Percentiles rank a stretch among this genome's conserved stretches.
phyloP scores from a whole-genome alignment of 2,329 filamentous ascomycete species.

The Pseudohalonectria lignicola region DNA sequence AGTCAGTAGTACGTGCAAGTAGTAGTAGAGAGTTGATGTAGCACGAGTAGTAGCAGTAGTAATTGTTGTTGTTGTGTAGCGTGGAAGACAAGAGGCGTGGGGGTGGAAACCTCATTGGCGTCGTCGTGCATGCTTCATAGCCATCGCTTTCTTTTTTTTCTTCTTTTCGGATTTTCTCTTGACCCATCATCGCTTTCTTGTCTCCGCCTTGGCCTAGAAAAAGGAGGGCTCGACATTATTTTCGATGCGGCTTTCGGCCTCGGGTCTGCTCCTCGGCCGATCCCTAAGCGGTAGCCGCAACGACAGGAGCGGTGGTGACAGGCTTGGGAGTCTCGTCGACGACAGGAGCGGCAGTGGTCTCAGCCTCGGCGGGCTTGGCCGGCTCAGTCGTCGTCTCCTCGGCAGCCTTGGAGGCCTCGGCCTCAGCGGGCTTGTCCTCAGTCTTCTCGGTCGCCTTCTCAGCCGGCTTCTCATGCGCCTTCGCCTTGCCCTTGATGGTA shows the following conservation, averaged over 20 bases:
- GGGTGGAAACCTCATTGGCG: too few species aligned
- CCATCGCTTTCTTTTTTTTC: conserved; percentile 15
- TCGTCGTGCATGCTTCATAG: conserved; percentile 7
- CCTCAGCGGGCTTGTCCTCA: conserved; percentile 26
- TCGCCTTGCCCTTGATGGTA: conserved; percentile 38
- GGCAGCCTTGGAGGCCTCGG: conserved; percentile 21
- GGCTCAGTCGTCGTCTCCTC: conserved; percentile 9
- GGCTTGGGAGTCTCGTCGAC: conserved; percentile 22
- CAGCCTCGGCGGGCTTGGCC: conserved; percentile 12
- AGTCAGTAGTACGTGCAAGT: conserved; percentile 4
- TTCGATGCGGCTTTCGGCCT: not conserved
- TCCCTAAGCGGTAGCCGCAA: conserved; percentile 40
- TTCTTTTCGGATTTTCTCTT: too few species aligned
- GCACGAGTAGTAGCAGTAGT: conserved; percentile 7
- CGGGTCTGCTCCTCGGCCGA: conserved; percentile 2
- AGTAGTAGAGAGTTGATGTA: too few species aligned
- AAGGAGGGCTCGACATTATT: conserved; percentile 6
- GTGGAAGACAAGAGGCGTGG: too few species aligned
- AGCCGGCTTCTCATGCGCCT: conserved; percentile 17
- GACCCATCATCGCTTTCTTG: too few species aligned
- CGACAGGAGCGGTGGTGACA: conserved; percentile 30
- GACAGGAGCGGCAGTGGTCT: conserved; percentile 24
- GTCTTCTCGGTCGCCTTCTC: conserved; percentile 29
- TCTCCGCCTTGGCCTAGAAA: not conserved
- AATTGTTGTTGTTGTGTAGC: not conserved